These are phyloP conservation scores for Ophiostoma piceae DNA, from an alignment of 2,329 filamentous ascomycete species.

Conservation along the genomic window DNA sequence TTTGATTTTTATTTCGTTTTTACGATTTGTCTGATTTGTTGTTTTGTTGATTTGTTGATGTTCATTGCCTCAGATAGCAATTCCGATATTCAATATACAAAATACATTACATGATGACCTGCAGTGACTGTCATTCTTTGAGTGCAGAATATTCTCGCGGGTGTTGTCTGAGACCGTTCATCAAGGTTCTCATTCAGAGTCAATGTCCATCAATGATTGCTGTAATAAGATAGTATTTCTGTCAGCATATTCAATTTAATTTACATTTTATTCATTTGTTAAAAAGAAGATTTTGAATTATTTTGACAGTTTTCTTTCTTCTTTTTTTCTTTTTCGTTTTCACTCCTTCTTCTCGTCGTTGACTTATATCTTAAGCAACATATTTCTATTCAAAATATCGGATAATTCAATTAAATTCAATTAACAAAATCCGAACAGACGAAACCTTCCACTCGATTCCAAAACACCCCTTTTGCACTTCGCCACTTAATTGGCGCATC, in stretches of 20 bases:
- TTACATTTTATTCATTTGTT: no score
- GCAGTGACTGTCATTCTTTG: neutral
- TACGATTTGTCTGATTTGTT: neutral
- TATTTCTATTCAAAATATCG: no score
- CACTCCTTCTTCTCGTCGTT: no score
- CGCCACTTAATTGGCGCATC: neutral
- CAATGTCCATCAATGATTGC: neutral
- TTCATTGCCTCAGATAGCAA: neutral
- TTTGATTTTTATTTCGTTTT: neutral
- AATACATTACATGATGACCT: neutral
- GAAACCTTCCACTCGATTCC: neutral
- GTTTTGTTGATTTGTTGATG: neutral
- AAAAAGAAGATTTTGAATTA: no score
- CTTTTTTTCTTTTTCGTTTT: no score
- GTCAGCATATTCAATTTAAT: no score
- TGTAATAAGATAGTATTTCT: neutral
- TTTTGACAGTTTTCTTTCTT: no score
- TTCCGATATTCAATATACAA: neutral
- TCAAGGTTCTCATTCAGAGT: neutral
- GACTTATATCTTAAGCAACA: no score
- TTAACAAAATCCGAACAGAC: neutral
- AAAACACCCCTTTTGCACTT: constrained; percentile 2
- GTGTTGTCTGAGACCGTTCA: neutral
- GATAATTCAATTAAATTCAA: neutral
- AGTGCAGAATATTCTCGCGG: neutral